Conservation (phyloP, 1,284 basidiomycete species). For the Tilletia caries region DNA sequence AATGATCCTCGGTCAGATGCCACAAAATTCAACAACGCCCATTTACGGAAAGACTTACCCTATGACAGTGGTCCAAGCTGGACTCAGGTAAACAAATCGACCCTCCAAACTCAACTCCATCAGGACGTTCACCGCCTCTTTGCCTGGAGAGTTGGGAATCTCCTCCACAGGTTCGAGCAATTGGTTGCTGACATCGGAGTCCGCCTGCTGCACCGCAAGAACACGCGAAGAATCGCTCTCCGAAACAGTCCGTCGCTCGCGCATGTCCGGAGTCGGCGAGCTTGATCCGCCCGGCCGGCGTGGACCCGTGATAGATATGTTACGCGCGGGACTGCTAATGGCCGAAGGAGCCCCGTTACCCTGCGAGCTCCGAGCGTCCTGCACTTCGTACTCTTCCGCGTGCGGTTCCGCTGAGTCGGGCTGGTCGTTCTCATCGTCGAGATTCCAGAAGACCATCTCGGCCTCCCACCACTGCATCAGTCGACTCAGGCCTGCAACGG, state of each 20-base stretch:
- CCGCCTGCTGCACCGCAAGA: background rate
- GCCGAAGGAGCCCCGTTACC: background rate
- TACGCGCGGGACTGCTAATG: slow-evolving; percentile 1
- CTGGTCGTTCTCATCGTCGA: slow-evolving; percentile 78
- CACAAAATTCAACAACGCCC: too few species aligned
- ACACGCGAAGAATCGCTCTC: slow-evolving; percentile 20
- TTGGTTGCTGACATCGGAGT: slow-evolving; percentile 58
- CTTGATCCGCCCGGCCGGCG: slow-evolving; percentile 18
- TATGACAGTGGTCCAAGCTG: slow-evolving; percentile 85
- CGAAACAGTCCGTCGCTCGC: slow-evolving; percentile 17
- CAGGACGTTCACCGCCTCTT: slow-evolving; percentile 58
- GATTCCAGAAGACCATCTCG: slow-evolving; percentile 99
- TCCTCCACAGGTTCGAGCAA: slow-evolving; percentile 80
- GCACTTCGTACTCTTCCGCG: slow-evolving; percentile 12
- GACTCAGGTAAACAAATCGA: slow-evolving; percentile 81
- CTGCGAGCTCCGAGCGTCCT: slow-evolving; percentile 5
- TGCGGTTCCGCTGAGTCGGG: slow-evolving; percentile 54
- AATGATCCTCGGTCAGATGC: slow-evolving; percentile 13
- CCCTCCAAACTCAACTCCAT: slow-evolving; percentile 91
- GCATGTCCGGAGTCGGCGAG: slow-evolving; percentile 35
- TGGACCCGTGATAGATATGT: slow-evolving; percentile 6
- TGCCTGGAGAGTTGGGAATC: slow-evolving; percentile 13
- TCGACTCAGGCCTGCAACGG: slow-evolving; percentile 90
- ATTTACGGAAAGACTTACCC: too few species aligned
- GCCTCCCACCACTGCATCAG: slow-evolving; percentile 99